Conservation (phyloP, 106 monocot species). For the Acanthochlamys bracteata region DNA sequence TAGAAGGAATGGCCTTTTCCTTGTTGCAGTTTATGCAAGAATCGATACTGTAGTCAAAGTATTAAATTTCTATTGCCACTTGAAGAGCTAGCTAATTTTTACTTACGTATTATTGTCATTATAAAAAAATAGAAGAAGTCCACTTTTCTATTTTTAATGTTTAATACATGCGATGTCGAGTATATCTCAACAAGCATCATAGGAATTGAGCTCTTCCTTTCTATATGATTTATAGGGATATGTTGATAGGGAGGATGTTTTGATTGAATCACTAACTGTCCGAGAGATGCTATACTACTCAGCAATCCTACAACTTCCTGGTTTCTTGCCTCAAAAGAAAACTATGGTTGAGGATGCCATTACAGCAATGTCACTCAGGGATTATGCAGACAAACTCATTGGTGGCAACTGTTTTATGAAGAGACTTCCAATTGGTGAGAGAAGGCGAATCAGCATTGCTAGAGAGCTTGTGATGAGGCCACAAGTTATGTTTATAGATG, state of each 20-base stretch:
- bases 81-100: too few species aligned
- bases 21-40: too few species aligned
- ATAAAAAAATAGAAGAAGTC: too few species aligned
- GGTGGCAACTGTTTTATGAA: slow-evolving; percentile 82
- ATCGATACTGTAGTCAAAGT: too few species aligned
- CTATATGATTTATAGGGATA: slow-evolving; percentile 52
- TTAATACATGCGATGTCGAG: too few species aligned
- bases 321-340: slow-evolving; percentile 73
- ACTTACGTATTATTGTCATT: too few species aligned
- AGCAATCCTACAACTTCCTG: slow-evolving; percentile 84
- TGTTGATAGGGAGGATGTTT: slow-evolving; percentile 74
- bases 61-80: too few species aligned
- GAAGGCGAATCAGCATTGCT: slow-evolving; percentile 86
- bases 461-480: slow-evolving; percentile 91
- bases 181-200: too few species aligned
- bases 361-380: slow-evolving; percentile 83
- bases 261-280: slow-evolving; percentile 89
- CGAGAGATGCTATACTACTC: slow-evolving; percentile 83
- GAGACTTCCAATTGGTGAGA: slow-evolving; percentile 72
- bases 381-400: slow-evolving; percentile 74
- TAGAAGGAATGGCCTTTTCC: too few species aligned
- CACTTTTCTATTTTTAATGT: too few species aligned
- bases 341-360: slow-evolving; percentile 81
- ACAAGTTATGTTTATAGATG: slow-evolving; percentile 83
- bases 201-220: neutral